Conservation (phyloP, 495 filamentous ascomycete species). For the Podospora appendiculata region DNA sequence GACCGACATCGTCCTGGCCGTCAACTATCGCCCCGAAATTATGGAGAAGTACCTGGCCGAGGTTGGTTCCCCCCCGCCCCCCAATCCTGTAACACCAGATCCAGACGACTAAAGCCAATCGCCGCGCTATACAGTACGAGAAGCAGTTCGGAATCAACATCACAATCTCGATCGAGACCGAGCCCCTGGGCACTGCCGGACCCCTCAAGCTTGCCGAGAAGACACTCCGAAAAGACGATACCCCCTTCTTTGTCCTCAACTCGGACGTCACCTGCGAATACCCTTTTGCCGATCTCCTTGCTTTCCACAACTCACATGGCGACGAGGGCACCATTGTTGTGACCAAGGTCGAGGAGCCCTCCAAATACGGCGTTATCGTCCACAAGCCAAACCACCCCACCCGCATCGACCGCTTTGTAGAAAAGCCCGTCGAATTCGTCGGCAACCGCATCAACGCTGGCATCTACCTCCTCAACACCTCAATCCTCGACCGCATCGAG, state of each 20-base stretch:
- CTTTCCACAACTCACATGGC: conserved; percentile 86
- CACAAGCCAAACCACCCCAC: conserved; percentile 92
- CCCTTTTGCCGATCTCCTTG: conserved; percentile 83
- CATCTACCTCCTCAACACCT: conserved; percentile 97
- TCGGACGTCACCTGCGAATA: conserved; percentile 98
- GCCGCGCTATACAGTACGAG: conserved; percentile 61
- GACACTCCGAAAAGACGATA: conserved; percentile 85
- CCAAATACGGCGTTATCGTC: conserved; percentile 97
- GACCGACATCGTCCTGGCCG: conserved; percentile 94
- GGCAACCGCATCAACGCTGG: conserved; percentile 99
- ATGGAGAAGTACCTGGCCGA: conserved; percentile 63
- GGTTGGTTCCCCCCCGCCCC: conserved; percentile 21
- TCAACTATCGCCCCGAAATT: conserved; percentile 97
- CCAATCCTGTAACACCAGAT: conserved; percentile 6
- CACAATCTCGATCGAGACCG: conserved; percentile 91
- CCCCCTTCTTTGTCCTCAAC: conserved; percentile 98
- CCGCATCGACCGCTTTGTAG: conserved; percentile 96
- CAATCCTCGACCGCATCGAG: conserved; percentile 84
- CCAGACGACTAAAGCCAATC: neutral
- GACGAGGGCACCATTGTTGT: conserved; percentile 98
- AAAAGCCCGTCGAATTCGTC: conserved; percentile 99
- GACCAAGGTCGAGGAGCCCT: conserved; percentile 98
- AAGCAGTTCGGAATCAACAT: conserved; percentile 86
- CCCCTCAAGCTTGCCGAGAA: conserved; percentile 94
- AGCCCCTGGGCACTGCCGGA: conserved; percentile 92